Percentiles rank a stretch among this genome's conserved stretches.
These are phyloP conservation scores for Suillus bovinus DNA, from an alignment of 768 basidiomycete species.

Conservation along the genomic window DNA sequence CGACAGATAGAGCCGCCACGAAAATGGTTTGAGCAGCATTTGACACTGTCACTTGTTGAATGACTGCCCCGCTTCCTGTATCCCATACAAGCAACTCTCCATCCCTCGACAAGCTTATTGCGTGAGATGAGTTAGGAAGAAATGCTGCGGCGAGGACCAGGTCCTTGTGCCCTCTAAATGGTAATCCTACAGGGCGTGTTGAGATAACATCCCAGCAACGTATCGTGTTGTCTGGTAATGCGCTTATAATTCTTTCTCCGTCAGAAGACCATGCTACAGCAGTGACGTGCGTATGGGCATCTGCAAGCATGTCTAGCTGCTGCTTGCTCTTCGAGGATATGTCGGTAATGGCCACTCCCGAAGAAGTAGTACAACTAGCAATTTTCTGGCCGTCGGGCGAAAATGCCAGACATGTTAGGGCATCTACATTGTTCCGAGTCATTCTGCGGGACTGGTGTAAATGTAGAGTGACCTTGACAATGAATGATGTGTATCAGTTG, in stretches of 20 bases:
- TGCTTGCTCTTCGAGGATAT: background rate
- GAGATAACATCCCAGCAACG: slow-evolving; percentile 27
- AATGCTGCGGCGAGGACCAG: background rate
- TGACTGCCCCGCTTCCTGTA: background rate
- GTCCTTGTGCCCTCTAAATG: slow-evolving; percentile 24
- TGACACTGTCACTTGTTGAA: background rate
- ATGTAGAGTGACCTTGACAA: background rate
- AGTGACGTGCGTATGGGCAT: background rate
- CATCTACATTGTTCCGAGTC: background rate
- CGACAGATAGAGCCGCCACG: background rate
- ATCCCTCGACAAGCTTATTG: background rate
- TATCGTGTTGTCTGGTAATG: slow-evolving; percentile 28
- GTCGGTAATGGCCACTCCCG: background rate
- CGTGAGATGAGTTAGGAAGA: background rate
- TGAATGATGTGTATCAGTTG: background rate
- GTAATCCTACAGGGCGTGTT: slow-evolving; percentile 21
- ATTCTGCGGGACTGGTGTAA: slow-evolving; percentile 2
- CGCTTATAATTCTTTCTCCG: slow-evolving; percentile 27
- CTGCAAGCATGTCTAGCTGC: background rate
- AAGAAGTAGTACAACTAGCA: background rate
- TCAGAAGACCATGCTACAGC: slow-evolving; percentile 31
- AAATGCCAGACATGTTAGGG: background rate
- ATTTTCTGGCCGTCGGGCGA: background rate
- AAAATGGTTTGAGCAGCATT: background rate
- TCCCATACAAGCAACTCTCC: background rate